Evolutionary conservation across 2,329 filamentous ascomycete genomes (phyloP).

Genomic region (Ambrosiella xylebori): DNA sequence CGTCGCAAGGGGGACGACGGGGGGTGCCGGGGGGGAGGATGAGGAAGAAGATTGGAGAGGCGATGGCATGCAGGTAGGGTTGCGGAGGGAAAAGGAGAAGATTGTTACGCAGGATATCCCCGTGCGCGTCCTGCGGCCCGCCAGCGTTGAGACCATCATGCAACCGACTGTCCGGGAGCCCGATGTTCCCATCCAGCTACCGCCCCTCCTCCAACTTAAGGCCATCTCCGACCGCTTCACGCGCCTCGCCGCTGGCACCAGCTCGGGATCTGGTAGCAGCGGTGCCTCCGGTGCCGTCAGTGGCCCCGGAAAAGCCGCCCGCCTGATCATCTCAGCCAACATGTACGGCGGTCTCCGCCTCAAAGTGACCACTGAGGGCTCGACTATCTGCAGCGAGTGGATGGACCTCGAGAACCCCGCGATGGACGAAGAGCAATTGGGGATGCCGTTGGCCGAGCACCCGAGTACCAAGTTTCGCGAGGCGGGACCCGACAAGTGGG

Average conservation of each 20-base stretch:
- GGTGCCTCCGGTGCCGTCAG: slow-evolving; percentile 16
- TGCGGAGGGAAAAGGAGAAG: slow-evolving; percentile 34
- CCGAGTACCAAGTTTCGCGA: slow-evolving; percentile 65
- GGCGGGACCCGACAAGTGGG: slow-evolving; percentile 68
- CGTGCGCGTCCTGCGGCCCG: slow-evolving; percentile 71
- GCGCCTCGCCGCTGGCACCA: slow-evolving; percentile 41
- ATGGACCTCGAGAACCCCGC: slow-evolving; percentile 71
- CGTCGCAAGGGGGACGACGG: slow-evolving; percentile 6
- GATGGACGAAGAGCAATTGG: slow-evolving; percentile 60
- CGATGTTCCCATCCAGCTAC: slow-evolving; percentile 84
- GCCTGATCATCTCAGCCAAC: slow-evolving; percentile 71
- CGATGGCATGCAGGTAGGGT: slow-evolving; percentile 44
- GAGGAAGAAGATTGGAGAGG: slow-evolving; percentile 24
- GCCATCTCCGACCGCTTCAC: slow-evolving; percentile 92
- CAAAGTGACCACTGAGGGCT: slow-evolving; percentile 63
- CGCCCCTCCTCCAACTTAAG: slow-evolving; percentile 74
- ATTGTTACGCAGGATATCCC: slow-evolving; percentile 91
- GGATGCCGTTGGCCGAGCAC: slow-evolving; percentile 57
- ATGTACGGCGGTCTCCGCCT: slow-evolving; percentile 81
- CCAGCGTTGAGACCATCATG: slow-evolving; percentile 78
- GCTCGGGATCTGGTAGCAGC: too few relatives aligned
- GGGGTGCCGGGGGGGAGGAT: slow-evolving; percentile 14
- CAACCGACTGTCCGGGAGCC: slow-evolving; percentile 82
- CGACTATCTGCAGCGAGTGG: slow-evolving; percentile 78
- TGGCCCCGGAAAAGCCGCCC: slow-evolving; percentile 20